phyloP scores from a whole-genome alignment of 2,329 filamentous ascomycete species.

The Blastomyces silverae region DNA sequence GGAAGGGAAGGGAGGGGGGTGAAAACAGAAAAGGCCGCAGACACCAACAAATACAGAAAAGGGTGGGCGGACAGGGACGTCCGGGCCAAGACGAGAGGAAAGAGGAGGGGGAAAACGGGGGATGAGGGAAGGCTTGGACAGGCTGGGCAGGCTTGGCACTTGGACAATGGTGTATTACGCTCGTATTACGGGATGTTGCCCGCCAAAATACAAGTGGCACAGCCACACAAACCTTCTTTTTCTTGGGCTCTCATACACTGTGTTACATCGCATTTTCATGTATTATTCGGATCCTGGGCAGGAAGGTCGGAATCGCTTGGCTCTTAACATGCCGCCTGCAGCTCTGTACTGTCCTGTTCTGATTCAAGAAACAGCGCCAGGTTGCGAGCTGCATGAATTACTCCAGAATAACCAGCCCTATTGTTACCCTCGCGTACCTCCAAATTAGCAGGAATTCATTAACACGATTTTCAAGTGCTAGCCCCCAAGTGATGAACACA shows the following conservation, averaged over 20 bases:
- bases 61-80: slow-evolving; percentile 20
- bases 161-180: neutral
- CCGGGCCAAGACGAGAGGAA: slow-evolving; percentile 15
- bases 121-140: neutral
- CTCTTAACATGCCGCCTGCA: neutral
- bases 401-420: neutral
- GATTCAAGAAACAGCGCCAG: neutral
- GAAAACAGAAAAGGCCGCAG: slow-evolving; percentile 14
- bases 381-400: no score
- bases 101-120: neutral
- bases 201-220: neutral
- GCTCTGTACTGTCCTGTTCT: neutral
- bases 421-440: neutral
- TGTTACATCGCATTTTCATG: neutral
- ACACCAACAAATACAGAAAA: slow-evolving; percentile 9
- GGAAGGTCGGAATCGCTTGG: slow-evolving; percentile 5
- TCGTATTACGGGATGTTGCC: neutral
- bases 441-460: no score
- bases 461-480: no score
- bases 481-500: neutral
- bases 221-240: slow-evolving; percentile 4
- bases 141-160: neutral
- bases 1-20: slow-evolving; percentile 11
- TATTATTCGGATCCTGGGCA: neutral
- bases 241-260: neutral